Percentiles rank a stretch among this genome's conserved stretches.
Evolutionary conservation across 78 protist genomes (phyloP).

Genomic region (Dictyostelium capitatum): DNA sequence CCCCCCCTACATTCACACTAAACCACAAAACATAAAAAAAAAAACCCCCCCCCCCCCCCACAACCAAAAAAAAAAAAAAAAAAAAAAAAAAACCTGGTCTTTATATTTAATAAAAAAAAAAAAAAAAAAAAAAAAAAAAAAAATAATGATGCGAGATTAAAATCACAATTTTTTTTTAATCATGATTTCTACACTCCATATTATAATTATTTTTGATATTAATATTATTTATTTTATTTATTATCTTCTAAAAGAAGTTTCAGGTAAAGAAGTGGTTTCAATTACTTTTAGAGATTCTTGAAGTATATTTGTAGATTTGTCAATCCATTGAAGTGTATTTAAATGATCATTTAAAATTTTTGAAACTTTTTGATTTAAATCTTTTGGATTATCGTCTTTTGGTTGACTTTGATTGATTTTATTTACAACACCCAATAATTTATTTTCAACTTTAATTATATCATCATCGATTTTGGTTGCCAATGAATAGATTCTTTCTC

Average conservation of each 20-base stretch:
- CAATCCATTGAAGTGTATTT: constrained; percentile 72
- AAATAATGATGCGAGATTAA: too few relatives aligned
- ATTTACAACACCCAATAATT: constrained; percentile 39
- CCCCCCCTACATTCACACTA: too few relatives aligned
- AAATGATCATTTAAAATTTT: constrained; percentile 73
- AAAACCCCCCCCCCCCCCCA: too few relatives aligned
- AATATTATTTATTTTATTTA: not conserved
- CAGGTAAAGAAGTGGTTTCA: constrained; percentile 12
- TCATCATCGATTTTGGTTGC: constrained; percentile 74
- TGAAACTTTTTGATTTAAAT: constrained; percentile 64
- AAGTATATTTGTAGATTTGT: constrained; percentile 26
- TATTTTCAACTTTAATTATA: constrained; percentile 37
- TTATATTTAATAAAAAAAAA: too few relatives aligned
- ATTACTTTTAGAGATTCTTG: constrained; percentile 44
- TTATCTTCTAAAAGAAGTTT: not conserved
- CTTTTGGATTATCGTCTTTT: constrained; percentile 43
- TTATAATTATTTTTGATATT: too few relatives aligned
- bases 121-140: too few relatives aligned
- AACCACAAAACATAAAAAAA: too few relatives aligned
- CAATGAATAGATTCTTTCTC: constrained; percentile 71
- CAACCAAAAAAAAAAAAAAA: too few relatives aligned
- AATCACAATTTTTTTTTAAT: too few relatives aligned
- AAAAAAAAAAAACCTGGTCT: too few relatives aligned
- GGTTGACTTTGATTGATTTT: constrained; percentile 51
- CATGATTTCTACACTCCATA: too few relatives aligned